Percentiles rank a stretch among this genome's conserved stretches.
Conservation (phyloP, 352 stramenopile genomes). For the Globisporangium abappressorium region DNA sequence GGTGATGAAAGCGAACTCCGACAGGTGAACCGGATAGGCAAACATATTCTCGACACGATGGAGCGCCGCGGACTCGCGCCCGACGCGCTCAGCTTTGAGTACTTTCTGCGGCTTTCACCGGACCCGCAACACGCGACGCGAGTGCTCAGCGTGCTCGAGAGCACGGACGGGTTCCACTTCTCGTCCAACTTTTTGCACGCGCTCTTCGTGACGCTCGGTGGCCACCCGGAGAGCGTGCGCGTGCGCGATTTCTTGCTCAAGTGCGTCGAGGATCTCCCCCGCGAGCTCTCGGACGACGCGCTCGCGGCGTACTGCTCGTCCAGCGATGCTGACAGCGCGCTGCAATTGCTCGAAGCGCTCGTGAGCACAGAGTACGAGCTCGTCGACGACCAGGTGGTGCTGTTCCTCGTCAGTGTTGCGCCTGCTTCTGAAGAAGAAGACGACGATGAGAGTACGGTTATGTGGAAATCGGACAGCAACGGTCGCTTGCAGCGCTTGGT, state of each 20-base stretch:
- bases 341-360: slow-evolving; percentile 41
- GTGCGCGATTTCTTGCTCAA: slow-evolving; percentile 44
- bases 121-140: slow-evolving; percentile 29
- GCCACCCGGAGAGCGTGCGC: slow-evolving; percentile 30
- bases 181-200: slow-evolving; percentile 49
- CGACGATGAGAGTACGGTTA: not conserved
- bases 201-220: slow-evolving; percentile 41
- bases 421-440: not conserved
- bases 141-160: slow-evolving; percentile 39
- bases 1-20: slow-evolving; percentile 8
- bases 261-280: slow-evolving; percentile 37
- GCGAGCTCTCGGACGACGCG: slow-evolving; percentile 38
- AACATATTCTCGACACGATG: slow-evolving; percentile 34
- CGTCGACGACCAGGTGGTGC: slow-evolving; percentile 51
- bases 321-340: slow-evolving; percentile 25
- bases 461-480: slow-evolving; percentile 2
- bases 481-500: not conserved
- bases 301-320: slow-evolving; percentile 57
- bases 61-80: slow-evolving; percentile 23
- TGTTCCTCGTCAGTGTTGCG: slow-evolving; percentile 58
- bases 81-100: slow-evolving; percentile 42
- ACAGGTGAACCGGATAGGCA: slow-evolving; percentile 23
- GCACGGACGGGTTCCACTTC: slow-evolving; percentile 25
- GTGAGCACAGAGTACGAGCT: slow-evolving; percentile 32
- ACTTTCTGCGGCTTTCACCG: slow-evolving; percentile 41